Percentiles rank a stretch among this genome's conserved stretches.
phyloP scores from a whole-genome alignment of 2,329 filamentous ascomycete genomes.

The Neopestalotiopsis sp. region DNA sequence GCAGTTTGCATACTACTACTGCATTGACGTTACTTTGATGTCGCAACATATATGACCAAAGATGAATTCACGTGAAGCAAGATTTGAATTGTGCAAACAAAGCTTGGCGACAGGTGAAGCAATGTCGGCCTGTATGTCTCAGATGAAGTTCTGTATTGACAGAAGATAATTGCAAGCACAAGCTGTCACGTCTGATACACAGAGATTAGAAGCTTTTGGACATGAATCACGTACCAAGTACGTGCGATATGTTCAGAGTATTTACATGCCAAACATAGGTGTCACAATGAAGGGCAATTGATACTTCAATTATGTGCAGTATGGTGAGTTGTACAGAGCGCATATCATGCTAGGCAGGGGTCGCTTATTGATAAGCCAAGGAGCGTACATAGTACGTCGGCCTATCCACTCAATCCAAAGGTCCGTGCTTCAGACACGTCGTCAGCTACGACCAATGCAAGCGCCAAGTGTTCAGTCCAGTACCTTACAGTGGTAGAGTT shows the following conservation, averaged over 20 bases:
- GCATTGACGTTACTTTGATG: not conserved
- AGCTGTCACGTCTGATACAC: not conserved
- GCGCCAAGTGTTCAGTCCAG: slow-evolving; percentile 16
- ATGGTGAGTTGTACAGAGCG: too few relatives aligned
- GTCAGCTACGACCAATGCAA: slow-evolving; percentile 13
- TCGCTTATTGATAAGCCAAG: not conserved
- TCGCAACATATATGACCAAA: too few relatives aligned
- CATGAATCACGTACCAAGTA: not conserved
- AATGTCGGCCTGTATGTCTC: not conserved
- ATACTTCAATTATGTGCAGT: too few relatives aligned
- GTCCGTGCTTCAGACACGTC: slow-evolving; percentile 6
- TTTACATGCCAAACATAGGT: too few relatives aligned
- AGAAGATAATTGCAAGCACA: not conserved
- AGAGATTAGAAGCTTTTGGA: not conserved
- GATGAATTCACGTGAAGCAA: too few relatives aligned
- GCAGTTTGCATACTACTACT: not conserved
- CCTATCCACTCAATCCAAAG: not conserved
- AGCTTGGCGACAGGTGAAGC: too few relatives aligned
- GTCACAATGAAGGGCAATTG: too few relatives aligned
- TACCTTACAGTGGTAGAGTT: slow-evolving; percentile 6
- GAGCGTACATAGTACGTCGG: not conserved
- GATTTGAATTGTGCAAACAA: too few relatives aligned
- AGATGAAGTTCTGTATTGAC: not conserved
- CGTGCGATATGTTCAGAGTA: too few relatives aligned
- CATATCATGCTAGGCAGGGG: not conserved